These are phyloP conservation scores for Chalciporus sphaerocephalus DNA, from an alignment of 768 basidiomycete species.

Conservation along the genomic window DNA sequence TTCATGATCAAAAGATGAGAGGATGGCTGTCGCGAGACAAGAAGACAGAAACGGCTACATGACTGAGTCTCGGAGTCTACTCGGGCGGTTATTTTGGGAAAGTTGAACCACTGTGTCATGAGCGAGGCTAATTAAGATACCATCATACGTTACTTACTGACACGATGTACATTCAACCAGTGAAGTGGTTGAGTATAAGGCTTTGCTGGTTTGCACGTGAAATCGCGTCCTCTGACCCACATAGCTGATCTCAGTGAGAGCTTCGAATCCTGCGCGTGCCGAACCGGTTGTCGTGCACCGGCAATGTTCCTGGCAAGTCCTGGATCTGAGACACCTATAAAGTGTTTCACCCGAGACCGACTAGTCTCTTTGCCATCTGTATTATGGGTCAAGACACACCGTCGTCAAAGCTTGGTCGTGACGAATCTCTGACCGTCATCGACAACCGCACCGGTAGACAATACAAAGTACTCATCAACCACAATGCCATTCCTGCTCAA, in stretches of 20 bases:
- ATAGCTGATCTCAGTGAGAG: not conserved
- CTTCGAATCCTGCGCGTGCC: not conserved
- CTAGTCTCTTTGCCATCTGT: not conserved
- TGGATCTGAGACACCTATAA: not conserved
- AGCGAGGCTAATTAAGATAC: conserved; percentile 16
- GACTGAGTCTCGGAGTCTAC: not conserved
- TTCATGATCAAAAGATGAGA: conserved; percentile 67
- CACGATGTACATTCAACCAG: conserved; percentile 6
- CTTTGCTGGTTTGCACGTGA: conserved; percentile 7
- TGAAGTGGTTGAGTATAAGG: not conserved
- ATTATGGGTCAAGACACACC: conserved; percentile 28
- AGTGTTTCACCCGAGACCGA: not conserved
- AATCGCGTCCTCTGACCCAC: conserved; percentile 9
- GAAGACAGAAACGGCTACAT: conserved; percentile 13
- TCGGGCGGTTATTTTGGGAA: not conserved
- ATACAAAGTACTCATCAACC: conserved; percentile 66
- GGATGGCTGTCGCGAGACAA: conserved; percentile 39
- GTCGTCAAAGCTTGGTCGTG: conserved; percentile 13
- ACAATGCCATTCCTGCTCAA: conserved; percentile 77
- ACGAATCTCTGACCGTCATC: conserved; percentile 53
- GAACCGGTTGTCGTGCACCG: not conserved
- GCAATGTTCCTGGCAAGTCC: not conserved
- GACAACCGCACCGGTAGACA: conserved; percentile 86
- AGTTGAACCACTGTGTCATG: not conserved
- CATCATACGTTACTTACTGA: conserved; percentile 21